Evolutionary conservation across 1,284 basidiomycete species (phyloP), one percentile per base, ranked within the genome.

Genomic region (Ustilago trichophora): DNA sequence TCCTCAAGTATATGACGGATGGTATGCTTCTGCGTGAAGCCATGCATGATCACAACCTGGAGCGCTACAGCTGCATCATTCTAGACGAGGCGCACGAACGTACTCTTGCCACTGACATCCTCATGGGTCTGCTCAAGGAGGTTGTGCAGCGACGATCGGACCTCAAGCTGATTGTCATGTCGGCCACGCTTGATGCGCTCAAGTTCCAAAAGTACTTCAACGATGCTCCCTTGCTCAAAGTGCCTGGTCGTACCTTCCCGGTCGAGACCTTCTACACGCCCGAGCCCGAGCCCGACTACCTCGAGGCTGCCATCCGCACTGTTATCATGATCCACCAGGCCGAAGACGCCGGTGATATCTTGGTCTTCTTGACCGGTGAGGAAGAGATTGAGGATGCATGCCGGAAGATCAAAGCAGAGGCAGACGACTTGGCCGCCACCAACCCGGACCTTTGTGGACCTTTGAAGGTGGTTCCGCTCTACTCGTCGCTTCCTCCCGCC

Each of bases 71-170:
- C 27, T 96, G 93, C 15, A 92, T 98, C 83, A 97, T 99, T 74
- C 88, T 98, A 57, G 96, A 99, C 82, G 96, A 98, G 85, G 96
- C 93, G 6, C 96, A 99, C 85, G 96, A 98, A 84, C 89, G 96
- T 70, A 98, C 96, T 0, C 87, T 98, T 22, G 93, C 96, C 0
- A 98, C 96, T 29, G 96, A 99, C 83, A 94, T 98, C 72, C 89
- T 99, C 42, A 98, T 99, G 92, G 94, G 95, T 69, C 85, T 98
- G 13, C 78, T 87, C 21, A 87, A 87, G 78, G 86, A 87, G 64
- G 88, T 98, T 15, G 90, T 90, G 2, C 89, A 88, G 78, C 87
- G 88, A 60, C 88, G 96, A 35, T 75, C 87, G 1, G 95, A 98
- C 80, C 88, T 99, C 72, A 98, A 98, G 84, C 90, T 98, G 77